Conservation (phyloP, 2,329 filamentous ascomycete genomes). For the Botryotinia calthae region DNA sequence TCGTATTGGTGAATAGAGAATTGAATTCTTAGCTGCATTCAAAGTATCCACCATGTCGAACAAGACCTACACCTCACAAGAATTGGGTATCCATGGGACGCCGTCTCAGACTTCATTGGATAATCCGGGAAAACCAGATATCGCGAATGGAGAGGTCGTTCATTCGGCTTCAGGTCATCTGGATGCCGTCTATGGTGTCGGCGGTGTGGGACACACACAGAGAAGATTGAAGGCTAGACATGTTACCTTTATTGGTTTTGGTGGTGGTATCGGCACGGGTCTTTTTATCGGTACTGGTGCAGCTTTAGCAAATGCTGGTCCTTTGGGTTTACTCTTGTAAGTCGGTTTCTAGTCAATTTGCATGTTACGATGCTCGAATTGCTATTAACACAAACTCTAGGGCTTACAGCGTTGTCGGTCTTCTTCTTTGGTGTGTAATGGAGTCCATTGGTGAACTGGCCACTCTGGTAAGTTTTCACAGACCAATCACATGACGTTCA, state of each 20-base stretch:
- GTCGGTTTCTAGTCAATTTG: background rate
- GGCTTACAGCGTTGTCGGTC: slow-evolving; percentile 44
- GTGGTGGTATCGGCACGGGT: slow-evolving; percentile 47
- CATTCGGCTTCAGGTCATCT: slow-evolving; percentile 14
- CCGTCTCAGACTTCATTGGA: slow-evolving; percentile 4
- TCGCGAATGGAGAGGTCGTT: slow-evolving; percentile 15
- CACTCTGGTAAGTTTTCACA: slow-evolving; percentile 25
- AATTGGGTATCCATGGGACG: slow-evolving; percentile 1
- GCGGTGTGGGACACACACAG: slow-evolving; percentile 12
- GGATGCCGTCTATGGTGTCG: slow-evolving; percentile 12
- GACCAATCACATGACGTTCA: background rate
- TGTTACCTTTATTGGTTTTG: slow-evolving; percentile 18
- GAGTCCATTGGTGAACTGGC: slow-evolving; percentile 39
- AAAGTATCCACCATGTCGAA: slow-evolving; percentile 16
- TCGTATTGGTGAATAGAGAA: slow-evolving; percentile 17
- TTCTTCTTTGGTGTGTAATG: slow-evolving; percentile 39
- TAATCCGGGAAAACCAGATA: slow-evolving; percentile 5
- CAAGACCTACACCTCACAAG: slow-evolving; percentile 2
- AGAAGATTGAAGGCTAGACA: slow-evolving; percentile 15
- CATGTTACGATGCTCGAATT: background rate
- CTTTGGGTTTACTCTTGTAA: slow-evolving; percentile 44
- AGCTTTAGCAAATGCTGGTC: slow-evolving; percentile 49
- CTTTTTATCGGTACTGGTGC: slow-evolving; percentile 51
- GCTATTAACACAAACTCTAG: background rate
- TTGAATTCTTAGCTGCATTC: slow-evolving; percentile 19